Evolutionary conservation across 108 stramenopile species (phyloP), one percentile per base, ranked within the genome.

Genomic region (Nitzschia sp.): DNA sequence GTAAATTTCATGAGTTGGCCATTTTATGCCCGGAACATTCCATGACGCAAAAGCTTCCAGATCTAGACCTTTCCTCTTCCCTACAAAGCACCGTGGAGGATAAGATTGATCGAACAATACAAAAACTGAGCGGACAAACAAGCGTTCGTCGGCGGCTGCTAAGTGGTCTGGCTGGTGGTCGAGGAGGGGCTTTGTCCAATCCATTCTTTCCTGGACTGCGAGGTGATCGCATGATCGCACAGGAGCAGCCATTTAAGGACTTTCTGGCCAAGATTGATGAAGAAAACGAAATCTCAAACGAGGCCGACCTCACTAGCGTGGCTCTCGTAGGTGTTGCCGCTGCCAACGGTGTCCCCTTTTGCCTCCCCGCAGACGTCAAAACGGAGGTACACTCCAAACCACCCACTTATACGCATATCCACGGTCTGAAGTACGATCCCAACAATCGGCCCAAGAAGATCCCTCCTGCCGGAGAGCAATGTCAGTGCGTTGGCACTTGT

Each of bases 21-120:
- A 54, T 95, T 35, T 69, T 96, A 1, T 96, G 96, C 46, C 91
- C 87, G 47, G 88, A 94, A 42, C 97, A 97, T 69, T 60, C 91
- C 8, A 59, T 70, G 45, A 82, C 64, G 29, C 80, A 78, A 66
- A 85, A 81, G 54, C 66, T 94, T 8, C 93, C 93, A 1, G 80
- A 86, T 17, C 68, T 91, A n/a, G 86, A 89, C 66, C 27, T 69
- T n/a, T 72, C 82, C 33, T 47, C 64, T 6, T 85, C 82, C 6
- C 46, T 90, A 30, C 90, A 87, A 38, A 71, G 53, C 6, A 27
- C 64, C 35, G 76, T 88, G 2, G 86, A 90, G 67, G 59, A 59
- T 4, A 74, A 72, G 51, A 75, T 74, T 33, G 86, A 86, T 29
- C 24, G 54, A 38, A 54, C 46, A 3, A 18, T 66, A 27, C 64